Evolutionary conservation across 2,329 filamentous ascomycete species (phyloP), one percentile per base, ranked within the genome.

Genomic region (Fusarium udum): DNA sequence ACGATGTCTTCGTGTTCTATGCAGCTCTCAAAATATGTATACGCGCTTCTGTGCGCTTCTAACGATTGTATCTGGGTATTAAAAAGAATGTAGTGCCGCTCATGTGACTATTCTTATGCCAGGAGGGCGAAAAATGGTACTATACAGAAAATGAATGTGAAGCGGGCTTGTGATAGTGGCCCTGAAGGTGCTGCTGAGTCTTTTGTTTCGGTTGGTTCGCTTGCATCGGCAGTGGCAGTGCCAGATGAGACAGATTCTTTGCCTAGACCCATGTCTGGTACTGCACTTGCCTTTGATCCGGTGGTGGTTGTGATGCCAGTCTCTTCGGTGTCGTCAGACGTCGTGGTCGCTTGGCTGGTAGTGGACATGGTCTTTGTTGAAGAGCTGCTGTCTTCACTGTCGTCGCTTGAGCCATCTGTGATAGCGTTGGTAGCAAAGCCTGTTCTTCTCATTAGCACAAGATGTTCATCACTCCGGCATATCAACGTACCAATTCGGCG

Each of bases 401-500:
- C 52, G 15, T 34, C 40, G 8, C 55, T 49, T 34, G 75, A 66
- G 34, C 48, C 43, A 49, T 57, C 52, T 4, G 72, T 67, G 28
- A 78, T 67, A 16, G 55, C 64, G 46, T 43, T 75, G 24, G 61
- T 65, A 26, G 77, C 77, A 48, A 78, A 78, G 32, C 76, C 76
- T 78, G 20, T 37, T 39, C 45, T 37, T 39, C 45, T 34, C 24
- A 42, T 78, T 62, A 78, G 72, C 36, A 32, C 11, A 9, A 31
- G 18, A 4, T 12, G 31, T 40, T 28, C 1, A 40, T 16, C 45
- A 31, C 3, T 13, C 5, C 4, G 3, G 4, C 24, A 2, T 16
- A 24, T 37, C 2, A 34, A 80, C 85, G 79, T 80, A 88, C 92
- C 92, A 72, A 95, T 89, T 58, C 87, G 88, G 48, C 81, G 82